phyloP scores from a whole-genome alignment of 2,329 filamentous ascomycete species.

The Colletotrichum tabaci region DNA sequence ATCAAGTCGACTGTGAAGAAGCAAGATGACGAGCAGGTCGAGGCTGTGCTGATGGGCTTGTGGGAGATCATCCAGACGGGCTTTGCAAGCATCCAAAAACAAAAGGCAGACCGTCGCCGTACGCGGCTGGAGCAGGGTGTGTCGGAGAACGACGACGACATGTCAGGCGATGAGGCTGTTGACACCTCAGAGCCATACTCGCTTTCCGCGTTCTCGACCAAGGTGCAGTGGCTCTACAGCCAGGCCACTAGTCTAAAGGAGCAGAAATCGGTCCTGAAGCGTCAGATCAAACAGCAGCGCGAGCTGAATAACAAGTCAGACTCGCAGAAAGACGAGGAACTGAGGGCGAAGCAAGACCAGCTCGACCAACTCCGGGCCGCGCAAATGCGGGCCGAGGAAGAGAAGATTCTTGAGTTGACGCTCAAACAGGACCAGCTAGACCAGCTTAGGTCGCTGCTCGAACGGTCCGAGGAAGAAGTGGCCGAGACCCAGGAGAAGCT shows the following conservation, averaged over 20 bases:
- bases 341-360: constrained; percentile 72
- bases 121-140: constrained; percentile 70
- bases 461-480: constrained; percentile 56
- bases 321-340: constrained; percentile 75
- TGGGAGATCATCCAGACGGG: constrained; percentile 72
- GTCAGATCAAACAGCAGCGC: constrained; percentile 95
- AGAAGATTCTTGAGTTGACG: constrained; percentile 75
- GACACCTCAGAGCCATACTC: constrained; percentile 76
- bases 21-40: constrained; percentile 69
- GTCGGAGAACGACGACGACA: constrained; percentile 71
- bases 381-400: constrained; percentile 45
- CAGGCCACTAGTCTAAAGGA: constrained; percentile 85
- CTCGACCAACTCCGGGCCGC: constrained; percentile 58
- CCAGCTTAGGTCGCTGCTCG: constrained; percentile 52
- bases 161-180: constrained; percentile 74
- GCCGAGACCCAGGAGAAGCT: constrained; percentile 64
- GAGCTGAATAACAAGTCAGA: constrained; percentile 93
- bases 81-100: constrained; percentile 68
- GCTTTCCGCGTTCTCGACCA: constrained; percentile 81
- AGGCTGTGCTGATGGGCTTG: constrained; percentile 66
- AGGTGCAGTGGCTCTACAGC: constrained; percentile 83
- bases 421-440: constrained; percentile 68
- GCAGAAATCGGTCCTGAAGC: constrained; percentile 89
- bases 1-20: constrained; percentile 49
- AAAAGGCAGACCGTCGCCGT: constrained; percentile 67